These are phyloP conservation scores for Aspergillus unguis DNA, from an alignment of 2,329 filamentous ascomycete genomes.

Conservation along the genomic window DNA sequence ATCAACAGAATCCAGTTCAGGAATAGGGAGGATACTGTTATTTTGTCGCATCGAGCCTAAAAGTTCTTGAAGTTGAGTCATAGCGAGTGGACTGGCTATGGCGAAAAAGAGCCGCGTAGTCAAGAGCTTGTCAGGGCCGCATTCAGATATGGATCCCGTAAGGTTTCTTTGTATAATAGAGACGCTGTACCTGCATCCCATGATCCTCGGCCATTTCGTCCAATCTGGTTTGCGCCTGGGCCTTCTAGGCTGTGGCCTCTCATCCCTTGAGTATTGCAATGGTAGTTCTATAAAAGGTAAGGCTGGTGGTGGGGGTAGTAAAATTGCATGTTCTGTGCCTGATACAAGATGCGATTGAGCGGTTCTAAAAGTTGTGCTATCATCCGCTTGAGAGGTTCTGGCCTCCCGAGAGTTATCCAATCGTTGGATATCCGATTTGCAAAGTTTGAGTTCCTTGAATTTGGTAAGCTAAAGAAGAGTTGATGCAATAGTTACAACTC, in stretches of 20 bases:
- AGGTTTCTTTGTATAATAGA: neutral
- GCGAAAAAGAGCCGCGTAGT: neutral
- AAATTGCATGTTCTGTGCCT: neutral
- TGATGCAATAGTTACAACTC: slow-evolving; percentile 1
- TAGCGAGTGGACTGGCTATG: slow-evolving; percentile 1
- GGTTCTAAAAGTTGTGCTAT: slow-evolving; percentile 1
- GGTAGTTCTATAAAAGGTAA: slow-evolving; percentile 3
- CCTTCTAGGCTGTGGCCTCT: slow-evolving; percentile 1
- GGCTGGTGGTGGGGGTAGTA: slow-evolving; percentile 2
- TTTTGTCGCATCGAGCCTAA: slow-evolving; percentile 2
- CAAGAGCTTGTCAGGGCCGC: neutral
- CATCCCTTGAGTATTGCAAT: neutral
- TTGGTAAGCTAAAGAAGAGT: slow-evolving; percentile 4
- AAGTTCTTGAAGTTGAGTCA: slow-evolving; percentile 4
- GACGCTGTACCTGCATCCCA: slow-evolving; percentile 2
- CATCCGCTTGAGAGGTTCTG: neutral
- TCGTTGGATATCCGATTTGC: neutral
- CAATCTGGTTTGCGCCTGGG: slow-evolving; percentile 3
- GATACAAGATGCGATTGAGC: slow-evolving; percentile 1
- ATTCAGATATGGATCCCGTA: slow-evolving; percentile 2
- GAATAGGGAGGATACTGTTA: slow-evolving; percentile 4
- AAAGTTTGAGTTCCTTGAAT: slow-evolving; percentile 4
- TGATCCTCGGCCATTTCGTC: slow-evolving; percentile 2
- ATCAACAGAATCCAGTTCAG: slow-evolving; percentile 1
- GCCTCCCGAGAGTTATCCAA: neutral